These are phyloP conservation scores for Ophioceras dolichostomum DNA, from an alignment of 2,329 filamentous ascomycete genomes.

Conservation along the genomic window DNA sequence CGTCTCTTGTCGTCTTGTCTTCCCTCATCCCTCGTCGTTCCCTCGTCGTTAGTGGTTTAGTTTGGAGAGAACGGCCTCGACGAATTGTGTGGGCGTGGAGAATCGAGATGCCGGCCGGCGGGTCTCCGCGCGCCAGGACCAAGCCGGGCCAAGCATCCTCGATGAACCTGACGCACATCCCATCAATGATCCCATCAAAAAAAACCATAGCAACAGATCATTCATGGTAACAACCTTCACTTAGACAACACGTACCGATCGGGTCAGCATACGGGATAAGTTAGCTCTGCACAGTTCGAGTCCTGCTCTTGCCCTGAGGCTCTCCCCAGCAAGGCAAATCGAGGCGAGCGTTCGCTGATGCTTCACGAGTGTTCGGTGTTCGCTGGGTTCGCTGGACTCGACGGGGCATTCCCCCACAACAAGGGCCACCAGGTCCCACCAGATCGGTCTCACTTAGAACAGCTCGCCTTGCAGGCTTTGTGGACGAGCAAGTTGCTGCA, in stretches of 20 bases:
- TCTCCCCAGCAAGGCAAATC: too few species aligned
- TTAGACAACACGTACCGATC: too few species aligned
- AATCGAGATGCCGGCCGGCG: not conserved
- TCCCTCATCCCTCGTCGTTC: not conserved
- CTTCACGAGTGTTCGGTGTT: not conserved
- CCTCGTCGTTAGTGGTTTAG: not conserved
- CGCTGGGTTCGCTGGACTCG: too few species aligned
- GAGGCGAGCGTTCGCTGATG: not conserved
- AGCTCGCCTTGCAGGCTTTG: not conserved
- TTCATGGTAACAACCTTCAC: too few species aligned
- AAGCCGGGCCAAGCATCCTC: not conserved
- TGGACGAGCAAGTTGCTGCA: too few species aligned
- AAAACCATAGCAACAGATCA: too few species aligned
- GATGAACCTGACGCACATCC: too few species aligned
- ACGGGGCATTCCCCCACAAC: not conserved
- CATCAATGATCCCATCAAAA: too few species aligned
- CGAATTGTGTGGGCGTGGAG: not conserved
- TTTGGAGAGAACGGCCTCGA: not conserved
- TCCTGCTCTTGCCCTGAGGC: too few species aligned
- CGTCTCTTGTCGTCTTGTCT: too few species aligned
- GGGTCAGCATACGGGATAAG: not conserved
- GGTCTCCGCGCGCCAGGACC: not conserved
- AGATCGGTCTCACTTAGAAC: not conserved
- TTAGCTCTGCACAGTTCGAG: not conserved
- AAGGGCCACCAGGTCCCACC: not conserved